Conservation (phyloP, 2,329 filamentous ascomycete species). For the Fusarium albidum region DNA sequence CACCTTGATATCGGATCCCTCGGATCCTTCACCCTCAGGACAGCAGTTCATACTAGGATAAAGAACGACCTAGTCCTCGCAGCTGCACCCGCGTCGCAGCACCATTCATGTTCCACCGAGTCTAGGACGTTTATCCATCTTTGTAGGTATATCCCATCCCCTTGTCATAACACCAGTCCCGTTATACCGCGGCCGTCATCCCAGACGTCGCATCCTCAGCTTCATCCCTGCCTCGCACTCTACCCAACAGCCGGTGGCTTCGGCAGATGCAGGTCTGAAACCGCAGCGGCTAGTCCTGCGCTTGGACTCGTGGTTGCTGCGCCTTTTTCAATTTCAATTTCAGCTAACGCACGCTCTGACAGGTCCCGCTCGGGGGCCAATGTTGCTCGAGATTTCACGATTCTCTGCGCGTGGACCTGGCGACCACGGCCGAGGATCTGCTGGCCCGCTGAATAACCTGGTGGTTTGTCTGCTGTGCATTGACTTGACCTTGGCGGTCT, state of each 20-base stretch:
- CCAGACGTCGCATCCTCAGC: conserved; percentile 34
- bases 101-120: conserved; percentile 38
- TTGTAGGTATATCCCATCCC: conserved; percentile 18
- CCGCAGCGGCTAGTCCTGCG: conserved; percentile 36
- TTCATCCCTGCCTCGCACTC: conserved; percentile 41
- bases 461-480: conserved; percentile 38
- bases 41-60: no score
- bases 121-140: conserved; percentile 35
- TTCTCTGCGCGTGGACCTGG: conserved; percentile 41
- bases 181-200: conserved; percentile 38
- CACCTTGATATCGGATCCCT: no score
- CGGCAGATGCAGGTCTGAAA: conserved; percentile 12
- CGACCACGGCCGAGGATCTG: conserved; percentile 38
- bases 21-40: no score
- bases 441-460: conserved; percentile 41
- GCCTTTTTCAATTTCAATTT: no score
- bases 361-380: conserved; percentile 40
- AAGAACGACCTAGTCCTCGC: no score
- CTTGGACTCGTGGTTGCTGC: rapidly evolving
- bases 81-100: conserved; percentile 37
- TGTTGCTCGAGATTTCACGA: conserved; percentile 38
- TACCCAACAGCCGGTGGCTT: conserved; percentile 29
- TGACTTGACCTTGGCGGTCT: conserved; percentile 38
- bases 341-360: neutral
- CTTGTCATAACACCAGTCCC: conserved; percentile 17